Base-by-base conservation (phyloP, 2,329 filamentous ascomycete species). In the Penicillium sp. region DNA sequence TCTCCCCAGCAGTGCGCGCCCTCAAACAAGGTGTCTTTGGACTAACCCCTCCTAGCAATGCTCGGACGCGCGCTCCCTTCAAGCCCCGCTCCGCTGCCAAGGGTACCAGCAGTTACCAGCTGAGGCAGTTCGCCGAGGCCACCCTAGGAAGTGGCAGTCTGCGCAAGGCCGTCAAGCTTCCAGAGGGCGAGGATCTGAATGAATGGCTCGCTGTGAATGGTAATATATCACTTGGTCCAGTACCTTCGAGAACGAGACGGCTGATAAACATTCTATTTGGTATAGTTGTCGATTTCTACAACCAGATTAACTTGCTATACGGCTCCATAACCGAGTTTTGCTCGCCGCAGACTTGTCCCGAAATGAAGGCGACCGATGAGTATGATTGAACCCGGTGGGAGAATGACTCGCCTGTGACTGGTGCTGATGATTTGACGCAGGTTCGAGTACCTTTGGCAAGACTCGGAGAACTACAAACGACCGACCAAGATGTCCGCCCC, bases 361-460 rank as follows among this genome's bases (percentile, higher is more conserved):
- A 97, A 78, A 99, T 99, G 94, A 99, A 99, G 76, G 94, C 94
- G n/a, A 99, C 94, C 8, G 95, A 99, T 77, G 94, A 99, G 88
- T 94, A 82, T 59, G 84, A 52, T 29, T 27, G 7, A 43, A 7
- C 18, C n/a, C 13, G 30, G 13, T n/a, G n/a, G n/a, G n/a, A n/a
- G n/a, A n/a, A n/a, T n/a, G n/a, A 13, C 8, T 9, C 13, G 3
- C 12, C 6, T 37, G 24, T 13, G 12, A 23, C 12, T n/a, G 37
- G 4, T 27, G 43, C 54, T 62, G 49, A 65, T 54, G 46, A 54
- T 46, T 24, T 9, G 1, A 54, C 37, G 13, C 44, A 93, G 90
- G 68, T 99, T 97, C 74, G 94, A 99, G 75, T 99, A 99, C 75
- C 87, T 99, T 61, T 99, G 94, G 94, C 94, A 99, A 78, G 93